These are phyloP conservation scores for Cytospora chrysosperma DNA, from an alignment of 2,329 filamentous ascomycete genomes.

Conservation along the genomic window DNA sequence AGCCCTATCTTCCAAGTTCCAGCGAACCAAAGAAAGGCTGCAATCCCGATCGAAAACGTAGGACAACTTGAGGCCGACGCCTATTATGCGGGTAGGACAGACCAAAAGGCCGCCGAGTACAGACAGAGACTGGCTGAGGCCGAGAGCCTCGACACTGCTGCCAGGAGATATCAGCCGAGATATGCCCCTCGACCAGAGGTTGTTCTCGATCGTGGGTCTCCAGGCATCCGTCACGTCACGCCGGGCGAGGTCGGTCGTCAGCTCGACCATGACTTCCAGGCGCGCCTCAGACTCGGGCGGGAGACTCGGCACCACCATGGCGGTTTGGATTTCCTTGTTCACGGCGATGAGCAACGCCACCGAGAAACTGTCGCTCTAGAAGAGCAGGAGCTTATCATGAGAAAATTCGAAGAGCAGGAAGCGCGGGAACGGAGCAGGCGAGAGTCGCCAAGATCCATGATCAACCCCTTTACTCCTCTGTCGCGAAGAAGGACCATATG, in stretches of 20 bases:
- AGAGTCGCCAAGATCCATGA: neutral
- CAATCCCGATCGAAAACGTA: constrained; percentile 4
- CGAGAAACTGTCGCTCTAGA: constrained; percentile 9
- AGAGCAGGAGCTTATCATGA: constrained; percentile 15
- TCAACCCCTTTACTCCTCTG: neutral
- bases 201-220: neutral
- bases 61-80: constrained; percentile 6
- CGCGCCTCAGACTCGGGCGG: neutral
- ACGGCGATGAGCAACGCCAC: neutral
- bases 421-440: constrained; percentile 1
- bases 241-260: constrained; percentile 19
- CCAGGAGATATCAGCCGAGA: constrained; percentile 11
- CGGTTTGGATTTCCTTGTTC: neutral
- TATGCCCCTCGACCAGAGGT: constrained; percentile 1
- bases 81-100: constrained; percentile 10
- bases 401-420: neutral
- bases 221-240: constrained; percentile 8
- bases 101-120: constrained; percentile 8
- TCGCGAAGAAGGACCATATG: constrained; percentile 1
- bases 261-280: constrained; percentile 4
- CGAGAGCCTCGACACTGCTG: neutral
- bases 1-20: constrained; percentile 5
- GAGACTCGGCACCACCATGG: neutral
- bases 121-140: neutral
- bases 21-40: neutral